Evolutionary conservation across 495 filamentous ascomycete genomes (phyloP), one percentile per base, ranked within the genome.

Genomic region (Niebla homalea): DNA sequence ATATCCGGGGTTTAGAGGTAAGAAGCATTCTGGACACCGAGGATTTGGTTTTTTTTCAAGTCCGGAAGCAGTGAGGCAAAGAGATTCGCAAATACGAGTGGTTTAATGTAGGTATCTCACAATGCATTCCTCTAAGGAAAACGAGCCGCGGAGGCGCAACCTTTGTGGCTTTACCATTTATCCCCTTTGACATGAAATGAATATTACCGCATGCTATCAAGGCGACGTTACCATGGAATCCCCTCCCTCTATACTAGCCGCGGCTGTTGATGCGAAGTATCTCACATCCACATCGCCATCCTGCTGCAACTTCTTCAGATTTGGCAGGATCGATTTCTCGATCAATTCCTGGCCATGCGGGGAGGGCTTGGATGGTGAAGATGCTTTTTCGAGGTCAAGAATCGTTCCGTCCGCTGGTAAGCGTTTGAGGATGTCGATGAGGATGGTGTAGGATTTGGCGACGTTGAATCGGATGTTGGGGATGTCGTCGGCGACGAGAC

Each of bases 381-480:
- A 83, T 2, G 78, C 75, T 70, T 94, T 89, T 65, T 93, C 87
- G 36, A 95, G 63, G 44, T 81, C 77, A 59, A 83, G 78, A 58
- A 98, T 74, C 20, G 92, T 97, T 50, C 87, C 87, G 59, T 90
- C 74, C 25, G 83, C 83, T 2, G 92, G 92, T 18, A 98, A 77
- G 49, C 88, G 85, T 66, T 87, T 84, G 61, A 98, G 73, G 22
- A 90, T 88, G 52, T 84, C 79, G 57, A 97, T 89, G 38, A 98
- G 70, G 38, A 90, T 80, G 16, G 79, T 77, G 62, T 96, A 98
- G 23, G 93, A 96, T 69, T 98, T 98, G 49, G 92, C 93, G 46
- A 97, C 90, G 62, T 98, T 98, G 76, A 98, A 98, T 47, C 92
- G 87, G 63, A 98, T 98, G 66, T 98, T 98, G 47, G 92, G 92